phyloP scores from a whole-genome alignment of 2,329 filamentous ascomycete genomes.

The Mycocentrospora acerina region DNA sequence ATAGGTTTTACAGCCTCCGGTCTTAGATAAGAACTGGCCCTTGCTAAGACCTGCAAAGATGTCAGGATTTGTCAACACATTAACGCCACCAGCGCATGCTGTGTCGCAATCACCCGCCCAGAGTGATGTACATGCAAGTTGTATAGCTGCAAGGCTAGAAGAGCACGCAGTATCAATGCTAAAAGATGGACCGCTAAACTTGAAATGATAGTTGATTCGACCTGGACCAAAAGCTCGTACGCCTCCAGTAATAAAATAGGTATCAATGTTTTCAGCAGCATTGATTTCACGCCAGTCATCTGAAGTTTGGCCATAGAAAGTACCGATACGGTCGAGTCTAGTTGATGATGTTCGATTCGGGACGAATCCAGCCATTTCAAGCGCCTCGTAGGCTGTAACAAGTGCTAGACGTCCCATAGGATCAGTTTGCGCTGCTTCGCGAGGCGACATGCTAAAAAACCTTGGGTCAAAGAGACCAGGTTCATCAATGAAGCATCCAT shows the following conservation, averaged over 20 bases:
- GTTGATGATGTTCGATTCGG: slow-evolving; percentile 31
- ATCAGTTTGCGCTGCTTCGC: slow-evolving; percentile 28
- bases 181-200: slow-evolving; percentile 46
- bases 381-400: slow-evolving; percentile 27
- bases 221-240: slow-evolving; percentile 55
- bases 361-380: slow-evolving; percentile 29
- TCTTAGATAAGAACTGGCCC: slow-evolving; percentile 19
- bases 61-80: slow-evolving; percentile 30
- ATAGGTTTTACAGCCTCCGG: slow-evolving; percentile 28
- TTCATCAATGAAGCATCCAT: slow-evolving; percentile 29
- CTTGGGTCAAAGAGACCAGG: slow-evolving; percentile 28
- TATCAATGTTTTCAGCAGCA: slow-evolving; percentile 45
- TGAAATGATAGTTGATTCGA: slow-evolving; percentile 46
- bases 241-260: slow-evolving; percentile 58
- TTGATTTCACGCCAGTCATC: slow-evolving; percentile 35
- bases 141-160: slow-evolving; percentile 32
- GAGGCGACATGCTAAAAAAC: slow-evolving; percentile 34
- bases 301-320: slow-evolving; percentile 34
- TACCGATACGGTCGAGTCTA: slow-evolving; percentile 30
- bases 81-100: slow-evolving; percentile 21
- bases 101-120: slow-evolving; percentile 29
- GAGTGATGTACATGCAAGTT: slow-evolving; percentile 30
- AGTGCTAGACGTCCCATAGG: slow-evolving; percentile 23
- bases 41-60: slow-evolving; percentile 23
- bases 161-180: slow-evolving; percentile 43